These are phyloP conservation scores for Orbilia brochopaga DNA, from an alignment of 2,329 filamentous ascomycete genomes.

Conservation along the genomic window DNA sequence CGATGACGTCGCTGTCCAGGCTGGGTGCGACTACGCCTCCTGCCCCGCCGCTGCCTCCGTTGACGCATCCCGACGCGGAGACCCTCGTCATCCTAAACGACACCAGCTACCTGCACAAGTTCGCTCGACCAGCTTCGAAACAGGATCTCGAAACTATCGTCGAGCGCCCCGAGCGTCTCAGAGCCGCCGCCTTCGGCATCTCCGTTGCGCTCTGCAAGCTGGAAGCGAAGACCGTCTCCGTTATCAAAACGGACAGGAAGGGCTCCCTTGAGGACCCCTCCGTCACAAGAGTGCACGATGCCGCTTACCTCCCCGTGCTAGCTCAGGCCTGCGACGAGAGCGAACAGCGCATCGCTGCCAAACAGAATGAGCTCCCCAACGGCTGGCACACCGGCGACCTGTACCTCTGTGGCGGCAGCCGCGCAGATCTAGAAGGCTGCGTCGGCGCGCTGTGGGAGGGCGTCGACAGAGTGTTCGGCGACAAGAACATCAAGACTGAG, in stretches of 20 bases:
- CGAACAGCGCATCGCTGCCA: slow-evolving; percentile 73
- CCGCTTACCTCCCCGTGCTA: slow-evolving; percentile 67
- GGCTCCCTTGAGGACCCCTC: slow-evolving; percentile 74
- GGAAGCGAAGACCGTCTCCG: slow-evolving; percentile 64
- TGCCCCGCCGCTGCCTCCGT: slow-evolving; percentile 52
- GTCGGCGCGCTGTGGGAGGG: slow-evolving; percentile 92
- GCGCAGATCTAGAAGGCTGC: slow-evolving; percentile 86
- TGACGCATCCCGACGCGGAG: slow-evolving; percentile 57
- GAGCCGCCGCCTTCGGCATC: slow-evolving; percentile 80
- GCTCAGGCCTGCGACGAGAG: slow-evolving; percentile 74
- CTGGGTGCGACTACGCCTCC: slow-evolving; percentile 53
- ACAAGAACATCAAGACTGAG: slow-evolving; percentile 53
- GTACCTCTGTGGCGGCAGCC: slow-evolving; percentile 84
- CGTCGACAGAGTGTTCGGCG: slow-evolving; percentile 79
- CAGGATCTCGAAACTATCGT: slow-evolving; percentile 82
- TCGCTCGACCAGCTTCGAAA: slow-evolving; percentile 78
- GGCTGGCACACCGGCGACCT: slow-evolving; percentile 86
- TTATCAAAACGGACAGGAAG: slow-evolving; percentile 77
- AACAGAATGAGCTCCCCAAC: slow-evolving; percentile 58
- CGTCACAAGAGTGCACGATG: slow-evolving; percentile 89
- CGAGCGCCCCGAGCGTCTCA: slow-evolving; percentile 88
- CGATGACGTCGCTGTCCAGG: slow-evolving; percentile 56
- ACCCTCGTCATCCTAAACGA: slow-evolving; percentile 89
- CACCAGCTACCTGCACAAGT: slow-evolving; percentile 92
- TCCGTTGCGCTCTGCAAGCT: slow-evolving; percentile 89